Evolutionary conservation across 2,329 filamentous ascomycete genomes (phyloP), one percentile per base, ranked within the genome.

Genomic region (Calonectria hawksworthii): DNA sequence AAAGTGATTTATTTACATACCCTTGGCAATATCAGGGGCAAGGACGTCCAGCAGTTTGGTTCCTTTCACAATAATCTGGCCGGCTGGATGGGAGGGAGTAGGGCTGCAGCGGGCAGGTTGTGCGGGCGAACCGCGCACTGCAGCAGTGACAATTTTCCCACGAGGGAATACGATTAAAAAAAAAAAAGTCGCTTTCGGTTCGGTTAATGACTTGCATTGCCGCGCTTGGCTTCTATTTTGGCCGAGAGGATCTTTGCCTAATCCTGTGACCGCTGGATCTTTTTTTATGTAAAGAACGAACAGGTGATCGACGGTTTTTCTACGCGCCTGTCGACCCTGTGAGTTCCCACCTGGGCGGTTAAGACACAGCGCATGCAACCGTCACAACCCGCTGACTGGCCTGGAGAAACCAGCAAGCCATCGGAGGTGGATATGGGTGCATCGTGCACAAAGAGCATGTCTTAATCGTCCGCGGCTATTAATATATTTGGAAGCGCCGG

Each of bases 401-500:
- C 11, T 47, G 61, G 38, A 26, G 34, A 18, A 63, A 16, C 56
- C 28, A 34, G 32, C 21, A 32, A 16, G 28, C 61, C 38, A 65
- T 23, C 34, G 61, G 41, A 34, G 26, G 41, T 47, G 38, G 61
- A 7, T 26, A 50, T 65, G 26, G 16, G 21, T 21, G 26, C 64
- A 38, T 28, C n/a, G 44, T 6, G 59, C 34, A 26, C 23, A 30
- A 65, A 18, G 28, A 41, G 50, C 41, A 51, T 59, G 70, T 38
- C 74, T 61, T 68, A 65, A 26, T 16, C 51, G 38, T 26, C 50
- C 65, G 71, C 66, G 71, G 47, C 71, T 75, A 63, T 76, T 73
- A 72, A 76, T 76, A 64, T 76, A 72, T 69, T 32, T 71, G 59
- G 75, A 74, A 75, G 75, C 70, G 64, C 75, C 67, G 36, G 56